A percentile compares a stretch with the other conserved stretches of the same genome.
Conservation (phyloP, 2,329 filamentous ascomycete genomes). For the Penicillium paneum region DNA sequence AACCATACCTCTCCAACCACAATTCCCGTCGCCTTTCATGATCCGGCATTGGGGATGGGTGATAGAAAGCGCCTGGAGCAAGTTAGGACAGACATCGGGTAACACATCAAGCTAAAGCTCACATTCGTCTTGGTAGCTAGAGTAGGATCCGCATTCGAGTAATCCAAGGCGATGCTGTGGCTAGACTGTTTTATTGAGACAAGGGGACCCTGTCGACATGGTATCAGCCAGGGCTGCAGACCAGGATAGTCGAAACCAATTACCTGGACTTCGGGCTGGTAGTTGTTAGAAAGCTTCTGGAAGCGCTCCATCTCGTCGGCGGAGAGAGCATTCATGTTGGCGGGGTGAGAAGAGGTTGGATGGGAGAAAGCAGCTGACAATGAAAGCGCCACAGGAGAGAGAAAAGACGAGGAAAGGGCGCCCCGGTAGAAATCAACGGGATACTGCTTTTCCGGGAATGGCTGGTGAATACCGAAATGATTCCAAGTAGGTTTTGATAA, state of each 20-base stretch:
- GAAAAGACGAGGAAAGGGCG: slow-evolving; percentile 21
- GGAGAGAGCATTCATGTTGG: slow-evolving; percentile 40
- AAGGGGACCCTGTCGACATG: slow-evolving; percentile 65
- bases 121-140: slow-evolving; percentile 87
- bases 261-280: slow-evolving; percentile 57
- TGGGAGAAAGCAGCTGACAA: slow-evolving; percentile 18
- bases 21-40: slow-evolving; percentile 89
- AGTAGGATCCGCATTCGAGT: slow-evolving; percentile 79
- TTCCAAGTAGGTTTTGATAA: slow-evolving; percentile 35
- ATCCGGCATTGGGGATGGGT: slow-evolving; percentile 85
- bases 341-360: neutral
- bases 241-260: neutral
- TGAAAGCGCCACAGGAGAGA: slow-evolving; percentile 23
- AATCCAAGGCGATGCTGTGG: slow-evolving; percentile 75
- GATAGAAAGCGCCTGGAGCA: slow-evolving; percentile 67
- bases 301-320: slow-evolving; percentile 58
- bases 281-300: slow-evolving; percentile 61
- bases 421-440: slow-evolving; percentile 24
- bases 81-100: slow-evolving; percentile 1
- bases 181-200: slow-evolving; percentile 77
- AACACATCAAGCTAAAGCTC: slow-evolving; percentile 17
- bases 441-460: slow-evolving; percentile 31
- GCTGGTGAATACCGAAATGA: slow-evolving; percentile 32
- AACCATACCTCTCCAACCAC: slow-evolving; percentile 89
- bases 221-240: slow-evolving; percentile 22